Base-by-base conservation (phyloP, 108 stramenopile genomes). In the Aurantiochytrium sp. region DNA sequence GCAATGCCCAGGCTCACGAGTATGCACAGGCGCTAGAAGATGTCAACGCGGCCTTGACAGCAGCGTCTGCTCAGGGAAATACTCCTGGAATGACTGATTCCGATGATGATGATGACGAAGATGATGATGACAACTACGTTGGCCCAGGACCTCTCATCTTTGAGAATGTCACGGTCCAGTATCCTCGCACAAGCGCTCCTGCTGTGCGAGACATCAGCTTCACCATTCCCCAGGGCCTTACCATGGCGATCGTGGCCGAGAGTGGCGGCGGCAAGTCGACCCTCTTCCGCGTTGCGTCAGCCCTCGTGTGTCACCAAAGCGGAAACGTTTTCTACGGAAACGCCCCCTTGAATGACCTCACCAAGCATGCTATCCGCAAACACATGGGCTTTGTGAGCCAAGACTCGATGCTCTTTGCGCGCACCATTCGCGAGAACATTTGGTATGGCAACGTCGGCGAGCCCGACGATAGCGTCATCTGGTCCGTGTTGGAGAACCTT, bases 351-450 rank as follows among this genome's bases (percentile, higher is more conserved):
- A 35, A 35, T 35, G 92, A 94, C 60, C 58, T 97, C 60, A 96
- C 97, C 89, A 94, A 96, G 23, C 72, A 83, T 35, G 90, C 94
- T 59, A 91, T 98, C 18, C 92, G 98, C 5, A 60, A 60, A 8
- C 69, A 94, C 44, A 95, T 98, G 64, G 98, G 98, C 16, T 93
- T 96, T 43, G 99, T 99, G 3, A 92, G 94, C 16, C 98, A 99
- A 91, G 97, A 98, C 73, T 96, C 98, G 16, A 90, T 90, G 8
- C 94, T 99, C 45, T 99, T 98, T 90, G 94, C 95, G 4, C 95
- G 96, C 25, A 94, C 93, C 25, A 95, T 99, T 71, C 91, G 88
- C 19, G 95, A 97, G 45, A 99, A 99, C 88, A 98, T 99, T 73
- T 57, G 88, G 10, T 96, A 96, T 87, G 98, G 98, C 8, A 57